Percentiles rank a stretch among this genome's conserved stretches.
Evolutionary conservation across 2,329 filamentous ascomycete genomes (phyloP).

Genomic region (Clarireedia monteithiana): DNA sequence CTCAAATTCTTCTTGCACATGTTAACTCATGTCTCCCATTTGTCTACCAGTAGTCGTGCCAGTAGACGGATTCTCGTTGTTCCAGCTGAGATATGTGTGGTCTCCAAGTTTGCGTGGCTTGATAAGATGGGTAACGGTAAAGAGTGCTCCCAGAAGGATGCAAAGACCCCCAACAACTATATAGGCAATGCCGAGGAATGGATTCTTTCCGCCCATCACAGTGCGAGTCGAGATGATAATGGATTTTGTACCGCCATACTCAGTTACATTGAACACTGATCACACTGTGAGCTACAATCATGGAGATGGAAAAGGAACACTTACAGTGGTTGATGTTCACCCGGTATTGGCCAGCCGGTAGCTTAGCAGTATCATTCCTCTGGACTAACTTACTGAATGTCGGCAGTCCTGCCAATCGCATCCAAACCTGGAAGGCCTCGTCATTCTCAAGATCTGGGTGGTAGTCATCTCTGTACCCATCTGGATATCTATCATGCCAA

Average conservation of each 20-base stretch:
- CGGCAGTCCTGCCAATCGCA: constrained; percentile 90
- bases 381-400: constrained; percentile 90
- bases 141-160: constrained; percentile 78
- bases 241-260: constrained; percentile 82
- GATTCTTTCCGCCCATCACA: constrained; percentile 90
- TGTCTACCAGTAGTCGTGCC: constrained; percentile 50
- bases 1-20: not conserved
- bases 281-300: constrained; percentile 14
- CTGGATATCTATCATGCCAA: constrained; percentile 65
- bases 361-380: constrained; percentile 64
- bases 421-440: constrained; percentile 95
- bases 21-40: constrained; percentile 9
- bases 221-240: constrained; percentile 84
- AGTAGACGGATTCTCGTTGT: constrained; percentile 57
- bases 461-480: constrained; percentile 57
- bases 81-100: constrained; percentile 96
- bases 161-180: constrained; percentile 90
- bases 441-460: constrained; percentile 64
- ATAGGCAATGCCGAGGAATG: constrained; percentile 94
- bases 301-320: constrained; percentile 30
- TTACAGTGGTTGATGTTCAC: constrained; percentile 72
- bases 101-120: constrained; percentile 96
- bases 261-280: constrained; percentile 69
- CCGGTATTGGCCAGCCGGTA: constrained; percentile 66
- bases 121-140: constrained; percentile 84